phyloP scores from a whole-genome alignment of 169 alveolate genomes.

The Eimeria maxima region DNA sequence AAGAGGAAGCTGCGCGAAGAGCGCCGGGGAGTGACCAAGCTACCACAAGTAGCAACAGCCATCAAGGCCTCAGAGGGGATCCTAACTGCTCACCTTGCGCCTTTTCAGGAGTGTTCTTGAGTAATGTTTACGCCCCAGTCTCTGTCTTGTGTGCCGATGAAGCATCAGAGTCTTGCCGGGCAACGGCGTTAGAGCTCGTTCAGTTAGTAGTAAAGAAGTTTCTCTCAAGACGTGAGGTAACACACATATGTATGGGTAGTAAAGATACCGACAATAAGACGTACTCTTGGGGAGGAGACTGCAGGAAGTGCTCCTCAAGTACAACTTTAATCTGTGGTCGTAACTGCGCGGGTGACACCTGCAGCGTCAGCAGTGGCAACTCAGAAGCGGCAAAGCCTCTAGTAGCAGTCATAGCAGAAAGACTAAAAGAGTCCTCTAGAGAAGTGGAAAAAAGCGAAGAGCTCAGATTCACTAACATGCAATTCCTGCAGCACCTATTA shows the following conservation, averaged over 20 bases:
- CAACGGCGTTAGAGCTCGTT: slow-evolving; percentile 43
- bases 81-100: not conserved
- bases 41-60: not conserved
- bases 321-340: not conserved
- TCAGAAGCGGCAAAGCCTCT: slow-evolving; percentile 41
- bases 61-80: not conserved
- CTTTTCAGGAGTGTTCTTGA: slow-evolving; percentile 34
- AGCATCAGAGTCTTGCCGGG: slow-evolving; percentile 56
- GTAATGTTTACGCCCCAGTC: slow-evolving; percentile 35
- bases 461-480: slow-evolving; percentile 13
- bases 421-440: slow-evolving; percentile 16
- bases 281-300: slow-evolving; percentile 5
- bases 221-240: slow-evolving; percentile 59
- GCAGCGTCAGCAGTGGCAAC: slow-evolving; percentile 12
- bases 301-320: not conserved
- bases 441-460: slow-evolving; percentile 64
- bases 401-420: not conserved
- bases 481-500: slow-evolving; percentile 58
- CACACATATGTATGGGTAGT: slow-evolving; percentile 23
- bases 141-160: slow-evolving; percentile 57
- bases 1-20: slow-evolving; percentile 33
- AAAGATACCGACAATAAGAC: not conserved
- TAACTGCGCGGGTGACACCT: not conserved
- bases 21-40: not conserved
- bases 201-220: slow-evolving; percentile 56